A percentile compares a stretch with the other conserved stretches of the same genome.
phyloP scores from a whole-genome alignment of 2,329 filamentous ascomycete species.

The Zalaria sp. region DNA sequence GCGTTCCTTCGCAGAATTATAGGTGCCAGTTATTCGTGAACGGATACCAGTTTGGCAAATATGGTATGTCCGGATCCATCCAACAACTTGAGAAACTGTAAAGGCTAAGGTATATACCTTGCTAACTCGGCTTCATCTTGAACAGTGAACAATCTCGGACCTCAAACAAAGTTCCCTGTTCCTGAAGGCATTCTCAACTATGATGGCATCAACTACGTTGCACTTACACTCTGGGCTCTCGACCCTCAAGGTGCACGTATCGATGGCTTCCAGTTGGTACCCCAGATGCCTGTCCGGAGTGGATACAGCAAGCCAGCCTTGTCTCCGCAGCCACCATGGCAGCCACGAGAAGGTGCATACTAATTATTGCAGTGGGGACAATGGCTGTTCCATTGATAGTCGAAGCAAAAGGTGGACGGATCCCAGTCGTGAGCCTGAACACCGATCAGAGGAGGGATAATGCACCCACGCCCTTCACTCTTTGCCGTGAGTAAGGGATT shows the following conservation, averaged over 20 bases:
- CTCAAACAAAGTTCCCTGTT: slow-evolving; percentile 46
- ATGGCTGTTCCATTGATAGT: too few species aligned
- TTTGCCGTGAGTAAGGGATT: too few species aligned
- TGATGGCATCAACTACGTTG: slow-evolving; percentile 42
- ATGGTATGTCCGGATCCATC: slow-evolving; percentile 20
- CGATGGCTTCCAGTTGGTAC: background rate
- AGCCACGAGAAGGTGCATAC: background rate
- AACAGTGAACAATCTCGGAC: slow-evolving; percentile 36
- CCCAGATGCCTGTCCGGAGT: background rate
- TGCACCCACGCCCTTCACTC: too few species aligned
- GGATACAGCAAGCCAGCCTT: background rate
- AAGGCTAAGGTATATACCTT: too few species aligned
- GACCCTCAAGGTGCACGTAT: background rate
- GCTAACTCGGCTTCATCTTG: too few species aligned
- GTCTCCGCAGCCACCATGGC: background rate
- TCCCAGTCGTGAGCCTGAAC: too few species aligned
- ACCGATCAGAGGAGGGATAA: too few species aligned
- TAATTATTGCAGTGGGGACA: background rate
- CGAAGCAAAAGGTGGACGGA: too few species aligned
- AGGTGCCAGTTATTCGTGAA: slow-evolving; percentile 48
- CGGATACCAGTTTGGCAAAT: slow-evolving; percentile 46
- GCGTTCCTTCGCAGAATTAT: slow-evolving; percentile 12
- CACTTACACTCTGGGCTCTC: slow-evolving; percentile 43
- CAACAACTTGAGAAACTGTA: too few species aligned
- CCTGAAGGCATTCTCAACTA: slow-evolving; percentile 46